Conservation (phyloP, 2,329 filamentous ascomycete species). For the Neofusicoccum sp. region DNA sequence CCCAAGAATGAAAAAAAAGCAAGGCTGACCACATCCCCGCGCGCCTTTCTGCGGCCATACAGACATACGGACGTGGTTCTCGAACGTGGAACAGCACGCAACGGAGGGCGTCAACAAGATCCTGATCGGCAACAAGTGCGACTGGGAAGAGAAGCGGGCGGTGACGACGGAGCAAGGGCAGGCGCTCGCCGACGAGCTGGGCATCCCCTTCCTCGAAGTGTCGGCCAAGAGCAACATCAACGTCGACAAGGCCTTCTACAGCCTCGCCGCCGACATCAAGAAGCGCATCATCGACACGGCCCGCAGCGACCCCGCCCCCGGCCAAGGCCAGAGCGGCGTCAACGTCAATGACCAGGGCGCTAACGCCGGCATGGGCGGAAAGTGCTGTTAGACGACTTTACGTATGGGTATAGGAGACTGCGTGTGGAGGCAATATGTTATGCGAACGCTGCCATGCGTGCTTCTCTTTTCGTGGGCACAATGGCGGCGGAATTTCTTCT, state of each 20-base stretch:
- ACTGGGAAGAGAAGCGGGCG: constrained; percentile 98
- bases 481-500: no score
- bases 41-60: constrained; percentile 19
- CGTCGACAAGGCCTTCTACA: constrained; percentile 98
- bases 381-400: constrained; percentile 37
- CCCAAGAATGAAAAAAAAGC: background rate
- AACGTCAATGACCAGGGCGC: constrained; percentile 36
- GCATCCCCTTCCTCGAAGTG: constrained; percentile 97
- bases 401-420: no score
- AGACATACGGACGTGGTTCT: constrained; percentile 99
- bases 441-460: no score
- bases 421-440: no score
- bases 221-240: constrained; percentile 99
- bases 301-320: constrained; percentile 69
- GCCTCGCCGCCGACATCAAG: constrained; percentile 94
- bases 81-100: constrained; percentile 97
- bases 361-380: constrained; percentile 37
- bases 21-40: constrained; percentile 1
- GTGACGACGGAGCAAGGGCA: constrained; percentile 93
- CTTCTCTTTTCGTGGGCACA: no score
- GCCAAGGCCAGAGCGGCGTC: constrained; percentile 32
- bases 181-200: constrained; percentile 89
- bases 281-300: constrained; percentile 93
- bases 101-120: constrained; percentile 99
- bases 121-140: constrained; percentile 98